A percentile compares a stretch with the other conserved stretches of the same genome.
These are phyloP conservation scores for Setomelanomma holmii DNA, from an alignment of 2,329 filamentous ascomycete genomes.

Conservation along the genomic window DNA sequence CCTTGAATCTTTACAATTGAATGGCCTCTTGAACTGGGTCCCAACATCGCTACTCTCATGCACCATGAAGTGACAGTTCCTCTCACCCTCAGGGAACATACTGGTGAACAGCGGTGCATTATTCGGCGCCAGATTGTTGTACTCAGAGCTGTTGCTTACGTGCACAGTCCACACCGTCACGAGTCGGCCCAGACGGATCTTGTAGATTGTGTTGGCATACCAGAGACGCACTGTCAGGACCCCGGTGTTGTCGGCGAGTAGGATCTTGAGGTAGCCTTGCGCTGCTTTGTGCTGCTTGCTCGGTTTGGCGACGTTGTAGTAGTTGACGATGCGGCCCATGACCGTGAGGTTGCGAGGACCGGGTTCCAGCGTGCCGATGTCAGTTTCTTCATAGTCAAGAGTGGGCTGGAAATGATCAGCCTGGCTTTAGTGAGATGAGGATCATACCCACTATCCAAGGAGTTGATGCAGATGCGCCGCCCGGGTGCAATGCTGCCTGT, in stretches of 20 bases:
- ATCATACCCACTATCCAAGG: constrained; percentile 20
- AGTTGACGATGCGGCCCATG: constrained; percentile 64
- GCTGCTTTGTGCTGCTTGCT: constrained; percentile 55
- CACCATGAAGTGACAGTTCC: constrained; percentile 61
- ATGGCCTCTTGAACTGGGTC: constrained; percentile 55
- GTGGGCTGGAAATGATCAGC: constrained; percentile 50
- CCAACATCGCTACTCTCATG: constrained; percentile 37
- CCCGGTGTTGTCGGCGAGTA: constrained; percentile 64
- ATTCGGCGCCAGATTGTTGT: constrained; percentile 49
- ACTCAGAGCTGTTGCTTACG: constrained; percentile 56
- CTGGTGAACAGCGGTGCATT: constrained; percentile 60
- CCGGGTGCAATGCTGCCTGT: constrained; percentile 48
- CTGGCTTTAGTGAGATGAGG: neutral
- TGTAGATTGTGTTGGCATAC: constrained; percentile 53
- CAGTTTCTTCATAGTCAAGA: constrained; percentile 56
- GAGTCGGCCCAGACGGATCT: constrained; percentile 60
- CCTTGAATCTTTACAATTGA: constrained; percentile 50
- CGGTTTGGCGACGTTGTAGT: constrained; percentile 54
- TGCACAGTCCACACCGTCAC: constrained; percentile 66
- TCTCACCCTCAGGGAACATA: constrained; percentile 65
- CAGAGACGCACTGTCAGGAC: constrained; percentile 64
- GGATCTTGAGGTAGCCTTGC: constrained; percentile 60
- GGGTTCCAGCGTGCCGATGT: constrained; percentile 57
- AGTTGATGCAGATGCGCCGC: constrained; percentile 26
- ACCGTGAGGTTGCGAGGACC: constrained; percentile 61